phyloP scores from a whole-genome alignment of 139 green algal genomes.

The Asterochloris erici region DNA sequence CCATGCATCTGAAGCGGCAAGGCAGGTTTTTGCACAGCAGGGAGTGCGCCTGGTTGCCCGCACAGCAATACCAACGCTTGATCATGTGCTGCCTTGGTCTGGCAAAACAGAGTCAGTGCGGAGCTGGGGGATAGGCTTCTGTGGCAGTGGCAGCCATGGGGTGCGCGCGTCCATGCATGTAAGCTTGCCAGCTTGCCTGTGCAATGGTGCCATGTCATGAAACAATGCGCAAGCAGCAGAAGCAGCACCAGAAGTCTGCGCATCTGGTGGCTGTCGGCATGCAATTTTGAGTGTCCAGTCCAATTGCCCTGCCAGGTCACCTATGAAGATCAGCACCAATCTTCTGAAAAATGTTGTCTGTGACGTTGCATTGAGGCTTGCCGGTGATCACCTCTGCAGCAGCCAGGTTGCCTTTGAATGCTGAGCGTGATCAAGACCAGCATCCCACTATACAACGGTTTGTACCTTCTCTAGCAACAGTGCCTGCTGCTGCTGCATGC shows the following conservation, averaged over 20 bases:
- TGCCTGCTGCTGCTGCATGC: background rate
- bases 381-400: constrained; percentile 68
- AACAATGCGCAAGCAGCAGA: background rate
- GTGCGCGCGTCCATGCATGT: no score
- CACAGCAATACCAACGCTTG: background rate
- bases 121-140: background rate
- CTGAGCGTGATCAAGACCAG: background rate
- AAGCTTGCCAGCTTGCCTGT: no score
- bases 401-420: background rate
- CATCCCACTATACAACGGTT: background rate
- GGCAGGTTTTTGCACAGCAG: background rate
- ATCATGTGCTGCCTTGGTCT: background rate
- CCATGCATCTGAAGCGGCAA: no score
- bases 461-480: background rate
- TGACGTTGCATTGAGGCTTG: constrained; percentile 93
- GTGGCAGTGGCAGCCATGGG: no score
- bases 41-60: background rate
- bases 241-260: background rate
- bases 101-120: background rate
- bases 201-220: no score
- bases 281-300: background rate
- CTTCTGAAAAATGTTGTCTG: constrained; percentile 93
- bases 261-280: background rate
- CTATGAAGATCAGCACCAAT: constrained; percentile 91
- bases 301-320: background rate